Conservation (phyloP, 805 yeast species). For the Debaryomyces maramus region DNA sequence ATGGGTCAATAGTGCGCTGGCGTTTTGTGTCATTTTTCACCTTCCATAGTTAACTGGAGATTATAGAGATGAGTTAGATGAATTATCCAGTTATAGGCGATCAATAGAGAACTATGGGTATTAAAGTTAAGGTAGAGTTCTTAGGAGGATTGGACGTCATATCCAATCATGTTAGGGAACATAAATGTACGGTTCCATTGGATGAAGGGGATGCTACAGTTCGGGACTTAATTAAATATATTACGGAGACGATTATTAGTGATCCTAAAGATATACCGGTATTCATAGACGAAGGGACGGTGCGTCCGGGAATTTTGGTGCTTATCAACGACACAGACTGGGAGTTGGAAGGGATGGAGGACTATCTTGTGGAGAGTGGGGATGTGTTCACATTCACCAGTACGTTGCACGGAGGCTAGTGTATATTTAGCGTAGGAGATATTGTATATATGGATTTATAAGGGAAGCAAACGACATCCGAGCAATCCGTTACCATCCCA, state of each 20-base stretch:
- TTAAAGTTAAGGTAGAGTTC: constrained; percentile 44
- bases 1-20: background rate
- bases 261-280: constrained; percentile 67
- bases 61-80: too few species aligned
- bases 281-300: constrained; percentile 76
- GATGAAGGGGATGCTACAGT: constrained; percentile 43
- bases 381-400: constrained; percentile 87
- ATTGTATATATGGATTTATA: constrained; percentile 21
- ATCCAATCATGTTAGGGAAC: constrained; percentile 58
- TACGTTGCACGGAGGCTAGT: constrained; percentile 89
- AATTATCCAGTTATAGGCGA: too few species aligned
- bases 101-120: constrained; percentile 14
- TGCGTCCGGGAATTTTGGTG: constrained; percentile 91
- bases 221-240: constrained; percentile 56
- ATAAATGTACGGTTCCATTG: constrained; percentile 46
- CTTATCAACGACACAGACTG: constrained; percentile 93
- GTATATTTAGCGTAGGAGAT: background rate
- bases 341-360: constrained; percentile 91
- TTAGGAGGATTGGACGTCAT: constrained; percentile 84
- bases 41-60: background rate
- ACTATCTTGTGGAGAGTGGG: constrained; percentile 69
- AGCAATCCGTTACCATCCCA: constrained; percentile 73
- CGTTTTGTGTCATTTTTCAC: background rate
- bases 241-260: constrained; percentile 54
- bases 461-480: constrained; percentile 59